A percentile compares a stretch with the other conserved stretches of the same genome.
These are phyloP conservation scores for Nannizzia gypsea DNA, from an alignment of 2,329 filamentous ascomycete genomes.

Conservation along the genomic window DNA sequence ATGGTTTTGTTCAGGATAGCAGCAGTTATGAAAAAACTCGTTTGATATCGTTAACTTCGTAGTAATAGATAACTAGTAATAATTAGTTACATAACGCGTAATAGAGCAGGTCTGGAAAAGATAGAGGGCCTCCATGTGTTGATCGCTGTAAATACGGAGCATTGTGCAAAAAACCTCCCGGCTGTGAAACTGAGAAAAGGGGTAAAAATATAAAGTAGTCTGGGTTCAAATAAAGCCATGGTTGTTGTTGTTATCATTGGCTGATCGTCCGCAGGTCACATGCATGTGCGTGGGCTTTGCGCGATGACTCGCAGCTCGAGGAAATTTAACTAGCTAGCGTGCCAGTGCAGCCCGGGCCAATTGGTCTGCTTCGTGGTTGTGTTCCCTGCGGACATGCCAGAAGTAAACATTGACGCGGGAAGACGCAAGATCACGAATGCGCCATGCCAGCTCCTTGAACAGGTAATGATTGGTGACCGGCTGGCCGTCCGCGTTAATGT, in stretches of 20 bases:
- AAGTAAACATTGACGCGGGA: conserved; percentile 18
- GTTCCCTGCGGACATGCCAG: conserved; percentile 18
- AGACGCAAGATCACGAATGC: conserved; percentile 16
- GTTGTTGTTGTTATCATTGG: no score
- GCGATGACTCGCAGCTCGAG: no score
- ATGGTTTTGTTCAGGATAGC: no score
- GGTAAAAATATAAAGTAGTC: neutral
- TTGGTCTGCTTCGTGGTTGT: conserved; percentile 13
- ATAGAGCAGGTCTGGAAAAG: neutral
- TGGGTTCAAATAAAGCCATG: neutral
- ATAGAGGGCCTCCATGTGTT: neutral
- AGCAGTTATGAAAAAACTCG: no score
- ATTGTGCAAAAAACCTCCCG: neutral
- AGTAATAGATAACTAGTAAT: no score
- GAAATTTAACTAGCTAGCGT: neutral
- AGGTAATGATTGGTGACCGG: conserved; percentile 17
- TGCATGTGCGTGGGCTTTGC: no score
- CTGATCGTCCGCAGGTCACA: no score
- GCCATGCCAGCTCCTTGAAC: conserved; percentile 16
- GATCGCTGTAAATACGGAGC: neutral
- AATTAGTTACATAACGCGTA: neutral
- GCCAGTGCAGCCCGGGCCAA: neutral
- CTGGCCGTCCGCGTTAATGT: conserved; percentile 17
- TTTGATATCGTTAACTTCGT: no score
- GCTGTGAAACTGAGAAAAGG: neutral